Percentiles rank a stretch among this genome's conserved stretches.
phyloP scores from a whole-genome alignment of 1,139 yeast species.

The Magnusiomyces ingens region DNA sequence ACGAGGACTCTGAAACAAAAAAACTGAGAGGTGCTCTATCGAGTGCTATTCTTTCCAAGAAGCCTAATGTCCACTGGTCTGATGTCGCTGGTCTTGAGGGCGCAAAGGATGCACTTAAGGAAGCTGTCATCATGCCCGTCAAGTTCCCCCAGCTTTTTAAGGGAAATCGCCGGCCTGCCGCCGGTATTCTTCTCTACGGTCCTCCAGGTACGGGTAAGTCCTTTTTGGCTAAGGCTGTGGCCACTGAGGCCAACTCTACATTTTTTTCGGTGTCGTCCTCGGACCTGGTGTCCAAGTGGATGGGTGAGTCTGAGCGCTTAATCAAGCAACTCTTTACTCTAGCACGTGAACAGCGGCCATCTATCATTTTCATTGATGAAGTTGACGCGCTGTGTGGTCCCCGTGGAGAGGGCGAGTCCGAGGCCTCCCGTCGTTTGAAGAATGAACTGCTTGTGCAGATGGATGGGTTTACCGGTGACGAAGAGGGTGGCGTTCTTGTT shows the following conservation, averaged over 20 bases:
- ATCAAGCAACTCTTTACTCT: conserved; percentile 89
- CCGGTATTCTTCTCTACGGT: conserved; percentile 88
- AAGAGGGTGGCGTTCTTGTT: conserved; percentile 84
- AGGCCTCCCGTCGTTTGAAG: conserved; percentile 91
- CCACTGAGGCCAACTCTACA: conserved; percentile 96
- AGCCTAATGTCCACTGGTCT: conserved; percentile 89
- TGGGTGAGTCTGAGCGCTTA: conserved; percentile 96
- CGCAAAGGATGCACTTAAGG: conserved; percentile 95
- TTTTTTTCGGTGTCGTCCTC: conserved; percentile 93
- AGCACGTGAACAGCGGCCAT: conserved; percentile 95
- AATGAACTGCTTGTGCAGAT: conserved; percentile 94
- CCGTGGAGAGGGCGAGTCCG: conserved; percentile 96
- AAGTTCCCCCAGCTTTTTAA: conserved; percentile 90
- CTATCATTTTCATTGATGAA: conserved; percentile 94
- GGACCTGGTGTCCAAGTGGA: conserved; percentile 94
- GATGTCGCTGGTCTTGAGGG: conserved; percentile 94
- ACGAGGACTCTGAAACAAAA: conserved; percentile 78
- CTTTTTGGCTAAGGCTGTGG: conserved; percentile 93
- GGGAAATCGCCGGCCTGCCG: conserved; percentile 88
- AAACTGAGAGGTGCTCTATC: conserved; percentile 86
- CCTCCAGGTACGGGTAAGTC: conserved; percentile 99
- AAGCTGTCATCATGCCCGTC: conserved; percentile 93
- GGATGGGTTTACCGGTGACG: conserved; percentile 95
- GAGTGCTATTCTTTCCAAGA: conserved; percentile 86
- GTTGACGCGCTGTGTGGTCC: conserved; percentile 98